Evolutionary conservation across 2,329 filamentous ascomycete genomes (phyloP), one percentile per base, ranked within the genome.

Genomic region (Bertia moriformis): DNA sequence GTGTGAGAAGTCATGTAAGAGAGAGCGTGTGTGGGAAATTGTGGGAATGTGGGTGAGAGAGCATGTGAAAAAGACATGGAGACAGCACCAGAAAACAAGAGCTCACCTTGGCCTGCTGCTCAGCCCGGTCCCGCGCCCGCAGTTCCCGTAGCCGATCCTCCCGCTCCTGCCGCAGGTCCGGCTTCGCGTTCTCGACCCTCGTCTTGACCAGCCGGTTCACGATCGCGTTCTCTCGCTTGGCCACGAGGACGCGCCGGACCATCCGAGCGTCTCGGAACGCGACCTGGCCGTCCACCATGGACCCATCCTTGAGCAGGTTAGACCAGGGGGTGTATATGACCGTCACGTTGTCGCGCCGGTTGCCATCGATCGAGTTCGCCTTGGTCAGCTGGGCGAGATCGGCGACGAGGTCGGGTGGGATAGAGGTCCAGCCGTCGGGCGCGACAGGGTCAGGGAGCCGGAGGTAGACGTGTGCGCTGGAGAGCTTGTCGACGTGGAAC

Each of bases 121-220:
- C 64, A 13, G 73, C 71, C 51, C 80, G 73, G 39, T 94, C 86
- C 42, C 66, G 70, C 55, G 76, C 79, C 45, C 86, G 69, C 48
- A 10, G 10, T 17, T 35, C 7, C 42, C 71, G 67, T 12, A 98
- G 63, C 54, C 96, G 85, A 7, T 35, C 32, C 32, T 35, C 32
- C 32, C 17, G 10, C 32, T 35, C 32, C 17, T 7, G 10, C 10
- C 32, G 32, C 7, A 35, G 15, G 15, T 35, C 32, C 10, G 32
- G 32, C 0, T 89, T 87, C 55, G 79, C 85, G 57, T 79, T 84
- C 63, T 96, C 89, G 22, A 83, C 74, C 49, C 82, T 86, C 24
- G 91, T 98, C 70, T 96, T 98, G 66, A 95, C 96, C 46, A 98
- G 73, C n/a, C 91, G 78, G 63, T 98, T 98, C 63, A 98, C 76